Conservation (phyloP, 75 land plant genomes). For the Larix kaempferi region DNA sequence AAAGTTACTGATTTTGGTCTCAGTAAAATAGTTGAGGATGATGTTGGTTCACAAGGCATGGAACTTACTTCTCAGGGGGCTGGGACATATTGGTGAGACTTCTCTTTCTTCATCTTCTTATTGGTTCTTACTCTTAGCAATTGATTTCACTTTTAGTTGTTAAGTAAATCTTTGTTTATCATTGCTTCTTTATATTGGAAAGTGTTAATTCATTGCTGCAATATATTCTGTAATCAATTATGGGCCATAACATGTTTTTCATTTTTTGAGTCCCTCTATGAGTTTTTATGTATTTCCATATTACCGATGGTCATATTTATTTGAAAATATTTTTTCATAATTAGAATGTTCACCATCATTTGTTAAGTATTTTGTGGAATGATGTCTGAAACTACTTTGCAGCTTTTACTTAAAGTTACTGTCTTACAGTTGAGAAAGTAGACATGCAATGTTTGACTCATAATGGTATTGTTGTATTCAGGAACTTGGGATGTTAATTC, state of each 20-base stretch:
- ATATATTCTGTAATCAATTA: background rate
- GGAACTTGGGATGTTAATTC: background rate
- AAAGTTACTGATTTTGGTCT: slow-evolving; percentile 98
- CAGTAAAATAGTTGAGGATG: slow-evolving; percentile 93
- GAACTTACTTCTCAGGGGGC: slow-evolving; percentile 99
- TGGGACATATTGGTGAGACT: slow-evolving; percentile 91
- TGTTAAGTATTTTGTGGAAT: background rate
- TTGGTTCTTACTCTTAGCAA: background rate
- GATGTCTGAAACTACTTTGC: background rate
- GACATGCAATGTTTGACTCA: background rate
- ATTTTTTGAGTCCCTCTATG: background rate
- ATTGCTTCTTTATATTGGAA: background rate
- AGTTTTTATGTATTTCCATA: background rate
- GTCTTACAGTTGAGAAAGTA: background rate
- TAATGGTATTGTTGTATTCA: background rate
- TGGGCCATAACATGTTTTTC: background rate
- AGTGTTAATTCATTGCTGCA: background rate
- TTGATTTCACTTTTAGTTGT: background rate
- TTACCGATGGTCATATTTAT: background rate
- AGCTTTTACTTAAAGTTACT: background rate
- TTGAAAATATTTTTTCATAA: background rate
- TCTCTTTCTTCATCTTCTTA: background rate
- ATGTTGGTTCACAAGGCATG: slow-evolving; percentile 99
- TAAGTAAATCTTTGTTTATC: background rate
- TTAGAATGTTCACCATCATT: background rate